Base-by-base conservation (phyloP, 305 asterid species). In the Coffea humblotiana region DNA sequence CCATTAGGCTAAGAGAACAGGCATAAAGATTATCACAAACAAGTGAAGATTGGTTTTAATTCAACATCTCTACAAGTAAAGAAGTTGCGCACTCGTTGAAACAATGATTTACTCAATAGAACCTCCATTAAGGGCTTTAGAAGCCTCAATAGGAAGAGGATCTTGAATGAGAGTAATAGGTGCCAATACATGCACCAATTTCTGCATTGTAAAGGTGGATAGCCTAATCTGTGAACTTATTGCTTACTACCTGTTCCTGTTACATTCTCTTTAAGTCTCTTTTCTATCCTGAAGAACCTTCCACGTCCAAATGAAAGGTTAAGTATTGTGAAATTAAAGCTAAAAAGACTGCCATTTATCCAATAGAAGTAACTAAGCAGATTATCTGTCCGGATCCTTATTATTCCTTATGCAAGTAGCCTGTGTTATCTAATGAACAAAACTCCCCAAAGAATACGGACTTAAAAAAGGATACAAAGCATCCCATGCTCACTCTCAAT, bases 401-500 rank as follows among this genome's bases (percentile, higher is more conserved):
- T 32, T 49, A 18, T 29, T 29, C 48, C 37, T 64, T 64, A 13
- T 32, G 25, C n/a, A n/a, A 19, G 18, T 8, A 15, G 19, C 76
- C 47, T n/a, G 8, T n/a, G 43, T 47, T 58, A 0, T n/a, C 65
- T 32, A 5, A 11, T 25, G 79, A 45, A 4, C 9, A 18, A 37
- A 19, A 19, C 16, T 21, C 19, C 60, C 37, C 14, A 51, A 6
- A 72, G 10, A 32, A 65, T 45, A 10, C 40, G 56, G 19, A 29
- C n/a, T 40, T 49, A 32, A 61, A 69, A 32, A 77, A 82, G 88
- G 90, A 87, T 87, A 87, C 90, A 52, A 81, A 87, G 43, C 88
- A 87, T 61, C 90, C 90, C 64, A 87, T 75, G 88, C 90, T 87
- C n/a, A 87, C 90, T 72, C 90, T 83, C n/a, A 87, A 71, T 25